phyloP scores from a whole-genome alignment of 441 rosid species.

The Melastoma candidum region DNA sequence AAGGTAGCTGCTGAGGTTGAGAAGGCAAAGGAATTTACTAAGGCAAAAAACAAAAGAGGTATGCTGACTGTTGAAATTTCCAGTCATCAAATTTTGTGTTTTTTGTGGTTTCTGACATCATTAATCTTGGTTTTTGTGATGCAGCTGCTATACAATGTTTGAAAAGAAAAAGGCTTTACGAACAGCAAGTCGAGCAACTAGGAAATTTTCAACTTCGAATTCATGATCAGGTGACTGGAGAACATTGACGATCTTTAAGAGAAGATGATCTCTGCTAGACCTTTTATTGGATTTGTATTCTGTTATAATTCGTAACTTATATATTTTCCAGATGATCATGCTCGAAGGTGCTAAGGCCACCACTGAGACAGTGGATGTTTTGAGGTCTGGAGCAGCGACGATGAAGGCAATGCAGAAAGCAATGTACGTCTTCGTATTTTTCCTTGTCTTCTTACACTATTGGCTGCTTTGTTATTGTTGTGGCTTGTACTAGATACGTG shows the following conservation, averaged over 20 bases:
- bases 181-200: conserved; percentile 90
- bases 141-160: conserved; percentile 95
- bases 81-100: background rate
- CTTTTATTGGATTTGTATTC: background rate
- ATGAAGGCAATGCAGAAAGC: no score
- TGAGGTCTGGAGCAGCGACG: no score
- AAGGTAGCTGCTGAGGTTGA: conserved; percentile 12
- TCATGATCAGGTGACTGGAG: conserved; percentile 69
- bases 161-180: conserved; percentile 87
- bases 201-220: conserved; percentile 89
- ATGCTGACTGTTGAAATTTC: background rate
- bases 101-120: background rate
- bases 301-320: background rate
- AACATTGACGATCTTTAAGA: background rate
- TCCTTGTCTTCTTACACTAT: no score
- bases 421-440: no score
- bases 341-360: conserved; percentile 10
- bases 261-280: background rate
- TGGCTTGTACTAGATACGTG: no score
- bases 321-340: conserved; percentile 70
- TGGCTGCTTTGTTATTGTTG: no score
- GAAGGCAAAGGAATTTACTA: conserved; percentile 10
- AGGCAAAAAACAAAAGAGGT: conserved; percentile 12
- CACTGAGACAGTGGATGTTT: no score
- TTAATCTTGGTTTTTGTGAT: conserved; percentile 6